A percentile compares a stretch with the other conserved stretches of the same genome.
phyloP scores from a whole-genome alignment of 495 filamentous ascomycete genomes.

The Trypethelium eluteriae region DNA sequence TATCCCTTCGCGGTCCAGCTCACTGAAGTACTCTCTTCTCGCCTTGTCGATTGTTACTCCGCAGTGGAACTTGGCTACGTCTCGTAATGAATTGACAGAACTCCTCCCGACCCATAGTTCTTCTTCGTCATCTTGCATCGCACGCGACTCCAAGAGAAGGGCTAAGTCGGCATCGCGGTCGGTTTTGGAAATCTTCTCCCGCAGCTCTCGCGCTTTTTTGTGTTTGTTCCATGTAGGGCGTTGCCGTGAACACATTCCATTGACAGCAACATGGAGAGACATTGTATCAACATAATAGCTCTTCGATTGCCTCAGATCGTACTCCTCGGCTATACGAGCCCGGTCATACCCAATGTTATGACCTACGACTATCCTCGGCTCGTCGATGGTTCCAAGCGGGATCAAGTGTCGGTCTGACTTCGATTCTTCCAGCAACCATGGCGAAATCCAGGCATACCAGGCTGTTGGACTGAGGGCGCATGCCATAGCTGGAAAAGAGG shows the following conservation, averaged over 20 bases:
- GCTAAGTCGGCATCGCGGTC: conserved; percentile 63
- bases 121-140: conserved; percentile 66
- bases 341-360: conserved; percentile 97
- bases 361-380: conserved; percentile 71
- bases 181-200: conserved; percentile 70
- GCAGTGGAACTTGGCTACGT: conserved; percentile 96
- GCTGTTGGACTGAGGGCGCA: conserved; percentile 77
- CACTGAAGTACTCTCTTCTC: conserved; percentile 77
- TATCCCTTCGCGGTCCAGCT: conserved; percentile 64
- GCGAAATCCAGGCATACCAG: conserved; percentile 97
- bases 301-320: conserved; percentile 67
- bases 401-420: conserved; percentile 72
- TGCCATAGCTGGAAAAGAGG: conserved; percentile 89
- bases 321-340: conserved; percentile 83
- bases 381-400: conserved; percentile 66
- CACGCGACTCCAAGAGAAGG: conserved; percentile 56
- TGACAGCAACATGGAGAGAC: conserved; percentile 95
- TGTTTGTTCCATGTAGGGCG: conserved; percentile 95
- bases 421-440: conserved; percentile 83
- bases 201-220: conserved; percentile 75
- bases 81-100: conserved; percentile 87
- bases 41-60: conserved; percentile 87
- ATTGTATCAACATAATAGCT: conserved; percentile 96
- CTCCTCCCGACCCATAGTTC: conserved; percentile 93
- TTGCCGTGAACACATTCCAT: conserved; percentile 97